Evolutionary conservation across 164 flowering plant genomes (phyloP), one percentile per base, ranked within the genome.

Genomic region (Berberis vulgaris): DNA sequence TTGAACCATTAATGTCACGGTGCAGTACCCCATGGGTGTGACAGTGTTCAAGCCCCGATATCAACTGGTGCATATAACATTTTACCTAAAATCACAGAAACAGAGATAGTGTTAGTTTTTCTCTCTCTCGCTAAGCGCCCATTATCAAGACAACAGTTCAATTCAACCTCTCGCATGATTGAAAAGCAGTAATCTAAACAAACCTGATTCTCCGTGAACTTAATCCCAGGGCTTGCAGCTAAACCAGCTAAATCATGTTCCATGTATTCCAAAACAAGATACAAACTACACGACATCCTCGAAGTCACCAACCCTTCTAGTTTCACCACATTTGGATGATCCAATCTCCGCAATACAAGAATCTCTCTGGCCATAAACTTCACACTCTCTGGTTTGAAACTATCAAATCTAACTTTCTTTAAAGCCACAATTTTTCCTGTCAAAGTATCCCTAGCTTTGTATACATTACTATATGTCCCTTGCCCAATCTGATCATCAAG

Each of bases 231-330:
- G 72, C 84, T 85, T 0, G 97, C 87, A 66, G 93, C 96, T 59
- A 91, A 87, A 62, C 97, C 97, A 64, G 97, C 96, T 78, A 91
- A 77, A 83, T 91, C 97, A 77, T 90, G 97, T 71, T 78, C 97
- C 97, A 90, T 90, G 58, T 90, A 89, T 52, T 86, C 83, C 65
- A 89, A 83, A 41, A 89, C 79, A 64, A 76, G 79, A 57, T 76
- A 76, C 59, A 76, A 64, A 70, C 79, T 76, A 65, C 79, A 76
- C 1, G 89, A 82, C 91, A 87, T 87, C 77, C 95, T 81, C 3
- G 79, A 76, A 8, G 79, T 76, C 56, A 73, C 79, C 63, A 76
- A 68, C 41, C 77, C 79, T 57, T 73, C 74, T 59, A 76, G 65
- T 65, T 73, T 76, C 10, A 76, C 66, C 45, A 74, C 67, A 63